Evolutionary conservation across 1,139 yeast species (phyloP).

Genomic region (Blastobotrys arbuscula): DNA sequence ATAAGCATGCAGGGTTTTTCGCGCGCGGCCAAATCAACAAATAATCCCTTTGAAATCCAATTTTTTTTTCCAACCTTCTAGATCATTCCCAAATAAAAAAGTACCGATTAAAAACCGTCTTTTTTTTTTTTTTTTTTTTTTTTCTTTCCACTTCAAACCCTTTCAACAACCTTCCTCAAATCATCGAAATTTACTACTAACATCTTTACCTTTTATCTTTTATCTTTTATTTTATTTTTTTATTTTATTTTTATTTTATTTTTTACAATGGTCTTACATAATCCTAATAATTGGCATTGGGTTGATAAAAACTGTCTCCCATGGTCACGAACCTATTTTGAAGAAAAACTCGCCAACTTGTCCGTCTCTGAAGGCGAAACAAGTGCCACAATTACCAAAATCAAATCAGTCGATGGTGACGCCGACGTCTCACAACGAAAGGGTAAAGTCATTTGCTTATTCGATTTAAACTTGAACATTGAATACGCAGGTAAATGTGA

Average conservation of each 20-base stretch:
- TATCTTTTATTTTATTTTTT: neutral
- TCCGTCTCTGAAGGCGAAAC: constrained; percentile 35
- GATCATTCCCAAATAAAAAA: no score
- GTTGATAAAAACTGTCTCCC: constrained; percentile 93
- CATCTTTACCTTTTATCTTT: neutral
- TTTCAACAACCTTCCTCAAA: neutral
- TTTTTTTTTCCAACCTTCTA: no score
- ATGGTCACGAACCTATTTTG: constrained; percentile 81
- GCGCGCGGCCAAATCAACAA: neutral
- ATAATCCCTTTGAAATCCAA: neutral
- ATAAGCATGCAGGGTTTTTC: no score
- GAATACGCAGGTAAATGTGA: constrained; percentile 49
- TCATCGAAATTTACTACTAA: neutral
- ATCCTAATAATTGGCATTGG: constrained; percentile 95
- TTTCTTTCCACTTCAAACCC: neutral
- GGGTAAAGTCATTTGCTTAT: constrained; percentile 89
- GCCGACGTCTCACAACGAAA: constrained; percentile 95
- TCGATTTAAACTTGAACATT: constrained; percentile 68
- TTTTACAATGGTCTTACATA: constrained; percentile 55
- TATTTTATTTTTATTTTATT: neutral
- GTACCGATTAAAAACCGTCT: neutral
- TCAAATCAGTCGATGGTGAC: constrained; percentile 84
- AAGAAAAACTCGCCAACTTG: constrained; percentile 52
- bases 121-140: neutral
- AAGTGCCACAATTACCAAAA: constrained; percentile 43